Evolutionary conservation across 2,329 filamentous ascomycete genomes (phyloP), one percentile per base, ranked within the genome.

Genomic region (Sporothrix mexicana): DNA sequence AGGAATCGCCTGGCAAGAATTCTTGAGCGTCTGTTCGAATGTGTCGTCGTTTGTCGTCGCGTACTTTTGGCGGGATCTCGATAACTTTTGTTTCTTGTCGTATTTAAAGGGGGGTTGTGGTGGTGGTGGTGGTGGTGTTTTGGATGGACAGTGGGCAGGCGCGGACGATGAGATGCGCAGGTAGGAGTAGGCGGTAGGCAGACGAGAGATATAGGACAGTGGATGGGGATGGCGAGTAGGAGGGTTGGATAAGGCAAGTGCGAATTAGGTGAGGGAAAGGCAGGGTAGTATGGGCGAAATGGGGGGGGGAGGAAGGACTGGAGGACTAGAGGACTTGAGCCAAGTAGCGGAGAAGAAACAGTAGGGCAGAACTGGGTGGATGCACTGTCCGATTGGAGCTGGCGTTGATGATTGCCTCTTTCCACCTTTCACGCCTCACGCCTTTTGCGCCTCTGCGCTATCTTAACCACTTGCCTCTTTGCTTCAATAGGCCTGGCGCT

Each of bases 331-430:
- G 30, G 30, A 36, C 30, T 36, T 36, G 67, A 36, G 59, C 17
- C 43, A 64, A 36, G 30, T 36, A 71, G 43, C 49, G 57, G 61
- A 49, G 69, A 25, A 57, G 68, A 57, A 55, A 55, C 20, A 70
- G 47, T 49, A 47, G 41, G 61, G 61, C 61, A 47, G 20, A 47
- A 66, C 67, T 45, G 67, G 57, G 43, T 49, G 69, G 53, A 62
- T 70, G 53, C 53, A 70, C 59, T 64, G 55, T 64, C 9, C n/a
- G 45, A 43, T 62, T 62, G 69, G 43, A 47, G 57, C 36, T 57
- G 69, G 69, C 69, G 55, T 64, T 43, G 70, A 57, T 47, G 70
- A 55, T 64, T 57, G 70, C 61, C 36, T 67, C 49, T 67, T 59
- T 30, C 61, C 45, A 25, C 66, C 66, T 36, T 53, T 53, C 47